A percentile compares a stretch with the other conserved stretches of the same genome.
Conservation (phyloP, 2,329 filamentous ascomycete genomes). For the Rhynchosporium secalis region DNA sequence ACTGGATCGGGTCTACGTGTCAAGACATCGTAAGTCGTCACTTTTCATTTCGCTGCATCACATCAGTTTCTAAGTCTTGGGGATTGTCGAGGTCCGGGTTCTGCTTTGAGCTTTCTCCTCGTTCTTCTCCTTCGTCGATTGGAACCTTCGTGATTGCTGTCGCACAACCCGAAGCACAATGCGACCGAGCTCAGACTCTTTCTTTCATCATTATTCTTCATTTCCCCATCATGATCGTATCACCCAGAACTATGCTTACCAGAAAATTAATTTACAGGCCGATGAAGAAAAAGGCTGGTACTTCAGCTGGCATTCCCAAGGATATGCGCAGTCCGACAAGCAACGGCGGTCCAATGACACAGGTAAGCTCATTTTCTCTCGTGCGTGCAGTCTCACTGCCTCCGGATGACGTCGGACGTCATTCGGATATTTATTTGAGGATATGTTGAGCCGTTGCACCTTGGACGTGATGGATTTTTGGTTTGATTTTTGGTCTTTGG, state of each 20-base stretch:
- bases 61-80: slow-evolving; percentile 12
- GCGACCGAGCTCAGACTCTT: slow-evolving; percentile 9
- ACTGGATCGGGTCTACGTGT: slow-evolving; percentile 57
- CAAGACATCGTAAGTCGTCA: slow-evolving; percentile 65
- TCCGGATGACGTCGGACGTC: not conserved
- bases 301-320: slow-evolving; percentile 68
- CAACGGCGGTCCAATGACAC: slow-evolving; percentile 46
- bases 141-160: slow-evolving; percentile 27
- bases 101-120: slow-evolving; percentile 16
- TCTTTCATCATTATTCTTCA: slow-evolving; percentile 10
- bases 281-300: slow-evolving; percentile 69
- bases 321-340: slow-evolving; percentile 58
- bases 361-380: slow-evolving; percentile 48
- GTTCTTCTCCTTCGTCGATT: slow-evolving; percentile 26
- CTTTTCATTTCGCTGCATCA: slow-evolving; percentile 20
- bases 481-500: slow-evolving; percentile 27
- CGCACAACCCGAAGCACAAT: slow-evolving; percentile 32
- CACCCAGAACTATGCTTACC: slow-evolving; percentile 29
- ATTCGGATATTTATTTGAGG: not conserved
- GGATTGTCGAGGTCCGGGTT: slow-evolving; percentile 18
- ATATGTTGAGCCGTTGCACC: slow-evolving; percentile 6
- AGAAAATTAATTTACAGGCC: slow-evolving; percentile 52
- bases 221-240: slow-evolving; percentile 2
- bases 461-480: slow-evolving; percentile 17
- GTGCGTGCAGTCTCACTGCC: not conserved